Percentiles rank a stretch among this genome's conserved stretches.
phyloP scores from a whole-genome alignment of 2,329 filamentous ascomycete species.

The Fusarium sp. region DNA sequence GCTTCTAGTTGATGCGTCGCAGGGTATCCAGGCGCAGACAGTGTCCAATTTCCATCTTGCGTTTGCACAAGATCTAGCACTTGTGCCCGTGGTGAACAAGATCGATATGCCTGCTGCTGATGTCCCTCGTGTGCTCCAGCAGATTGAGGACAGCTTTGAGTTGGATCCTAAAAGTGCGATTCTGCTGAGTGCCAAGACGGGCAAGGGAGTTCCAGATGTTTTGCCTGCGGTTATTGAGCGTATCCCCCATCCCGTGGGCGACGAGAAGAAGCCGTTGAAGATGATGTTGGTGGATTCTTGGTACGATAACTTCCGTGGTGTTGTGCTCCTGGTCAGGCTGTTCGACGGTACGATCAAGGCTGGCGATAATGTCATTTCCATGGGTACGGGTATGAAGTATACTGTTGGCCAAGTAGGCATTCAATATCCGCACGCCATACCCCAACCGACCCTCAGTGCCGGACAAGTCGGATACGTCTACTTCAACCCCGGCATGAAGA shows the following conservation, averaged over 20 bases:
- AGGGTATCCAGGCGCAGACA: conserved; percentile 97
- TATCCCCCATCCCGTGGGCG: conserved; percentile 84
- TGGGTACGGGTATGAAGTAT: conserved; percentile 90
- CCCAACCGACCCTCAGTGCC: conserved; percentile 83
- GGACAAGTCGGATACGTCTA: conserved; percentile 97
- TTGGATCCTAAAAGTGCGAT: conserved; percentile 79
- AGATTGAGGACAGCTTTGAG: conserved; percentile 90
- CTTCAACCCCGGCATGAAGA: conserved; percentile 99
- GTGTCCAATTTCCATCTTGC: conserved; percentile 99
- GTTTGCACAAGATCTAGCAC: conserved; percentile 87
- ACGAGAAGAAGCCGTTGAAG: conserved; percentile 78
- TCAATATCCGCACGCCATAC: conserved; percentile 89
- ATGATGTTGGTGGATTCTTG: conserved; percentile 96
- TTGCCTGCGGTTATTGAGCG: conserved; percentile 87
- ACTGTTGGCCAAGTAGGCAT: conserved; percentile 97
- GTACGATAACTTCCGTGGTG: conserved; percentile 97
- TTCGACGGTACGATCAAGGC: conserved; percentile 89
- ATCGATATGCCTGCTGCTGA: conserved; percentile 93
- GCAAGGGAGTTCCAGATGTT: conserved; percentile 85
- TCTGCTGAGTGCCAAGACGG: conserved; percentile 91
- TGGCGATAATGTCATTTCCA: conserved; percentile 87
- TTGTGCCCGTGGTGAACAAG: conserved; percentile 97
- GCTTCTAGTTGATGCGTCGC: conserved; percentile 93
- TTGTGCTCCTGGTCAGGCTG: conserved; percentile 88
- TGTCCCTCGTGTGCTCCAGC: conserved; percentile 83